Base-by-base conservation (phyloP, 2,329 filamentous ascomycete species). In the Fusarium sp. region DNA sequence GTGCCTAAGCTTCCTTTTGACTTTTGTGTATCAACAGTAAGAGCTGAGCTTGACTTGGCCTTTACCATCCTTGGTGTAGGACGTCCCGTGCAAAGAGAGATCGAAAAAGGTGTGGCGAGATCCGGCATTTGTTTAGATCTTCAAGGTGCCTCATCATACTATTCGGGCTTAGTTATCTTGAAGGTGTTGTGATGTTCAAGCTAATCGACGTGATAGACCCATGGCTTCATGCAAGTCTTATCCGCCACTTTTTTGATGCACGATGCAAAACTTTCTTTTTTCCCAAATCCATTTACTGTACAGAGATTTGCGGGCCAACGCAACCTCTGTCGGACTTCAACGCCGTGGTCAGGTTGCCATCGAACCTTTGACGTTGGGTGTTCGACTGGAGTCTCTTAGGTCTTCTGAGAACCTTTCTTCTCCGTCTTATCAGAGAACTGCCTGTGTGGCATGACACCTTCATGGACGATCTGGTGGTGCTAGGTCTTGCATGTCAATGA, bases 41-140 rank as follows among this genome's bases (percentile, higher is more conserved):
- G 38, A 26, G 20, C 45, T 42, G 23, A 65, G 52, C 38, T 40
- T 38, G 60, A 52, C 42, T 58, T 73, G 37, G 37, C 33, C 67
- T 60, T 62, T 68, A 33, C 60, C 65, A 20, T 54, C 49, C 46
- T 64, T 49, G 62, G 63, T 45, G 60, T 67, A 67, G 69, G 37
- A 49, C 33, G 54, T 18, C 44, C 40, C 44, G 27, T 13, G 40
- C 18, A 42, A 12, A 10, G 49, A 41, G n/a, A 57, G 59, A 46
- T 60, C 45, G 55, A 69, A 66, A 45, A 71, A 61, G 60, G 68
- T 71, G 64, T 71, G 64, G 60, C 64, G 35, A 71, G 71, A 69
- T 63, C 58, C 68, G 60, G 71, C 52, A 73, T 55, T 69, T 66
- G 54, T 35, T 54, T 35, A 71, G 67, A 67, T 70, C 64, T 62